phyloP scores from a whole-genome alignment of 129 eudicot genomes.

The Escallonia rubra region DNA sequence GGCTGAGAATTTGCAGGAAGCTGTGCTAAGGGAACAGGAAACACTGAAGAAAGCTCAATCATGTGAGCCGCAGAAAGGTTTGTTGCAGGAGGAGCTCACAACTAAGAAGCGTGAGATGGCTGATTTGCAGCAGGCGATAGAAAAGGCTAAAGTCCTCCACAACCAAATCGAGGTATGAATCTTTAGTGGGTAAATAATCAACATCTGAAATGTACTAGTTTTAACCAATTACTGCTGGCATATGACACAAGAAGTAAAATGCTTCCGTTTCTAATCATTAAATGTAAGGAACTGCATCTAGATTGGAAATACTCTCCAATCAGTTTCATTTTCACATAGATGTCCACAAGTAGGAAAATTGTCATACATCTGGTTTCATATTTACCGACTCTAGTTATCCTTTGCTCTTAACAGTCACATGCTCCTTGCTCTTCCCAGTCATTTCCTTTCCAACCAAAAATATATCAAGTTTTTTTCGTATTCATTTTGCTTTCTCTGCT shows the following conservation, averaged over 20 bases:
- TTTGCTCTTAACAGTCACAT: too few relatives aligned
- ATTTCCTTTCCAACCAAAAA: too few relatives aligned
- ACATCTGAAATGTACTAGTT: neutral
- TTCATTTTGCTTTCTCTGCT: neutral
- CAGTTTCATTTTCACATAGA: neutral
- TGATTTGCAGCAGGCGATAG: constrained; percentile 13
- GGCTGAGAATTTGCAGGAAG: constrained; percentile 24
- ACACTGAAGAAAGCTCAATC: constrained; percentile 26
- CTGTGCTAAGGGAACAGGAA: constrained; percentile 39
- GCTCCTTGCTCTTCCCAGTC: too few relatives aligned
- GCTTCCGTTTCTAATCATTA: too few relatives aligned
- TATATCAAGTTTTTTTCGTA: too few relatives aligned
- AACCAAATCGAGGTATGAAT: constrained; percentile 44
- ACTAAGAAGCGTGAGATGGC: constrained; percentile 17
- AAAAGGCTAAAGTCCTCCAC: constrained; percentile 36
- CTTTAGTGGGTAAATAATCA: neutral
- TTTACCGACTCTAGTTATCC: too few relatives aligned
- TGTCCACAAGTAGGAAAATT: neutral
- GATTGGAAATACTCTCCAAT: neutral
- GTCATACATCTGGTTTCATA: neutral
- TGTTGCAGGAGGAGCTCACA: constrained; percentile 35
- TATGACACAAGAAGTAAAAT: too few relatives aligned
- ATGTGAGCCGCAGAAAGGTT: constrained; percentile 29
- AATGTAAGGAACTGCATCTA: neutral
- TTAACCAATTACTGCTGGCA: too few relatives aligned